phyloP scores from a whole-genome alignment of 768 basidiomycete species.

The Kondoa subrosea region DNA sequence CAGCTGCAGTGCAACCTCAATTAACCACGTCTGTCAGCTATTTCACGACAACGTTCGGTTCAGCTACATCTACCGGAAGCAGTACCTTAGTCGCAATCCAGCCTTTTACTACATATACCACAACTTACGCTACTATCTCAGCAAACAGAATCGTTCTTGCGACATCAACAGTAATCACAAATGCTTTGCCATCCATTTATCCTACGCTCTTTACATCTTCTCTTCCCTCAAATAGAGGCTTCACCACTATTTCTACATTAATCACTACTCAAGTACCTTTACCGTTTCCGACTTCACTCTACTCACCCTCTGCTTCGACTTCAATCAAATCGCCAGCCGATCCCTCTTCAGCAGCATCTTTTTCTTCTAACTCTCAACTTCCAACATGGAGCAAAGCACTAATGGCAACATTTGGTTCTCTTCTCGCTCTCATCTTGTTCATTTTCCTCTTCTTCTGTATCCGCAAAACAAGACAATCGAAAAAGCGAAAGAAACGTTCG shows the following conservation, averaged over 20 bases:
- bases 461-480: background rate
- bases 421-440: background rate
- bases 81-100: background rate
- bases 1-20: background rate
- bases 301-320: background rate
- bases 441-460: background rate
- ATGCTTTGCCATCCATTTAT: background rate
- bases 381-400: background rate
- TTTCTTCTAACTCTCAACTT: background rate
- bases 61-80: background rate
- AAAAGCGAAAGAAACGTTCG: background rate
- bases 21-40: background rate
- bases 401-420: background rate
- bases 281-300: background rate
- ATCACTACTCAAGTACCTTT: background rate
- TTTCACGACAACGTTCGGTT: too few relatives aligned
- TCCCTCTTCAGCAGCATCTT: background rate
- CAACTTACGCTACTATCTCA: background rate
- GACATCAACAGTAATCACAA: background rate
- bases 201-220: background rate
- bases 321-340: background rate
- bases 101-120: background rate
- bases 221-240: background rate
- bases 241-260: background rate
- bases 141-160: background rate